Evolutionary conservation across 2,329 filamentous ascomycete genomes (phyloP).

Genomic region (Diplocarpon rosae): DNA sequence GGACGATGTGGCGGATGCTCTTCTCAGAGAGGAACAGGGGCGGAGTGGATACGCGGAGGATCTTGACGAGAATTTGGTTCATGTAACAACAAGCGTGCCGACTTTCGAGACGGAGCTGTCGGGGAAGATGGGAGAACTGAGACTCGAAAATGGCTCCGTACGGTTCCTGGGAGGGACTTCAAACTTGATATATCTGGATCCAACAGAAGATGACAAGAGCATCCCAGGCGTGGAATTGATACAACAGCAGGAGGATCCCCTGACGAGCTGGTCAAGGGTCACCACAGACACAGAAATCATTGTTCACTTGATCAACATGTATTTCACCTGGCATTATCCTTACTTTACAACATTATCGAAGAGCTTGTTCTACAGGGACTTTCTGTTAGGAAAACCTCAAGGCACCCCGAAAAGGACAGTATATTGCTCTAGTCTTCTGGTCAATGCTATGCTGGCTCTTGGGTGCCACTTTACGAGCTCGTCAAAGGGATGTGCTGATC

Average conservation of each 20-base stretch:
- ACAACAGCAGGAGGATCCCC: slow-evolving; percentile 47
- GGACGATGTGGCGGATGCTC: slow-evolving; percentile 27
- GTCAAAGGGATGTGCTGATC: slow-evolving; percentile 57
- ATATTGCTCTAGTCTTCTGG: slow-evolving; percentile 81
- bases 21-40: slow-evolving; percentile 24
- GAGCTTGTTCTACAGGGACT: slow-evolving; percentile 77
- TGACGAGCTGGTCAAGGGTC: slow-evolving; percentile 80
- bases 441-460: slow-evolving; percentile 87
- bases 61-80: slow-evolving; percentile 31
- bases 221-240: slow-evolving; percentile 23
- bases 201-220: slow-evolving; percentile 29
- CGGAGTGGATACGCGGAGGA: slow-evolving; percentile 28
- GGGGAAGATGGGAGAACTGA: slow-evolving; percentile 84
- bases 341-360: slow-evolving; percentile 91
- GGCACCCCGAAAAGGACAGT: slow-evolving; percentile 43
- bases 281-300: slow-evolving; percentile 71
- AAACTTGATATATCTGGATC: slow-evolving; percentile 73
- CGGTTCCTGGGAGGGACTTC: slow-evolving; percentile 92
- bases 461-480: slow-evolving; percentile 87
- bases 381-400: slow-evolving; percentile 55
- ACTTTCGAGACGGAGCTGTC: slow-evolving; percentile 65
- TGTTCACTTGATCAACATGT: slow-evolving; percentile 83
- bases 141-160: slow-evolving; percentile 76
- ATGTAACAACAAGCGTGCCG: slow-evolving; percentile 32
- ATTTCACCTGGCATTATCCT: slow-evolving; percentile 95